Conservation (phyloP, 805 yeast species). For the Metschnikowia matae region DNA sequence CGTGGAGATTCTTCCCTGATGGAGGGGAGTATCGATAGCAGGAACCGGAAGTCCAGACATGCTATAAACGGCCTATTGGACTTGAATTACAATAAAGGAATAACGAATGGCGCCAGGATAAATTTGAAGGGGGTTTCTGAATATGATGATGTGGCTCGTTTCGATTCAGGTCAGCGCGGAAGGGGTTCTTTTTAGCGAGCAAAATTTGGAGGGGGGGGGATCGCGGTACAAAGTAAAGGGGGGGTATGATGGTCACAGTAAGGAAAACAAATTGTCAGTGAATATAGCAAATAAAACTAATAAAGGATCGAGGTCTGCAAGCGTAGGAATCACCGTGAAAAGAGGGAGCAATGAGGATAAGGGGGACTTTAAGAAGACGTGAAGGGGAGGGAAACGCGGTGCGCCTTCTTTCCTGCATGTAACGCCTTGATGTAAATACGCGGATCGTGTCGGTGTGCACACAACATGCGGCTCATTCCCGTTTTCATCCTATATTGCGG, state of each 20-base stretch:
- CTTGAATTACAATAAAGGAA: not conserved
- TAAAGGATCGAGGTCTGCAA: not conserved
- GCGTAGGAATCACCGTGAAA: not conserved
- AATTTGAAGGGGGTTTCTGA: not conserved
- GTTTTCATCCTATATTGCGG: not conserved
- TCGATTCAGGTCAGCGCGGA: not conserved
- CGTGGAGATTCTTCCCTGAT: slow-evolving; percentile 29
- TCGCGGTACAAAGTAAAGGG: not conserved
- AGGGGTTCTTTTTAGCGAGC: not conserved
- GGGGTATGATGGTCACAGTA: not conserved
- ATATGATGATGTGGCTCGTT: not conserved
- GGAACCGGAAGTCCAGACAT: slow-evolving; percentile 4
- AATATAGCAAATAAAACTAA: not conserved
- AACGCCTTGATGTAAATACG: slow-evolving; percentile 3
- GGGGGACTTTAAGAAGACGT: slow-evolving; percentile 8
- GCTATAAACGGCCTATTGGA: not conserved
- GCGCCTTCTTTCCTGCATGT: slow-evolving; percentile 5
- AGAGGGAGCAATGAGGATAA: slow-evolving; percentile 6
- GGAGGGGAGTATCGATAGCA: slow-evolving; percentile 24
- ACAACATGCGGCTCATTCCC: not conserved
- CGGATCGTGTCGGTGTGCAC: slow-evolving; percentile 14
- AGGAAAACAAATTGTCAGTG: not conserved
- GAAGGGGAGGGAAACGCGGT: slow-evolving; percentile 13
- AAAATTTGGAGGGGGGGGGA: not conserved
- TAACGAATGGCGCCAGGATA: not conserved